phyloP scores from a whole-genome alignment of 108 stramenopile species.

The Skeletonema tropicum region DNA sequence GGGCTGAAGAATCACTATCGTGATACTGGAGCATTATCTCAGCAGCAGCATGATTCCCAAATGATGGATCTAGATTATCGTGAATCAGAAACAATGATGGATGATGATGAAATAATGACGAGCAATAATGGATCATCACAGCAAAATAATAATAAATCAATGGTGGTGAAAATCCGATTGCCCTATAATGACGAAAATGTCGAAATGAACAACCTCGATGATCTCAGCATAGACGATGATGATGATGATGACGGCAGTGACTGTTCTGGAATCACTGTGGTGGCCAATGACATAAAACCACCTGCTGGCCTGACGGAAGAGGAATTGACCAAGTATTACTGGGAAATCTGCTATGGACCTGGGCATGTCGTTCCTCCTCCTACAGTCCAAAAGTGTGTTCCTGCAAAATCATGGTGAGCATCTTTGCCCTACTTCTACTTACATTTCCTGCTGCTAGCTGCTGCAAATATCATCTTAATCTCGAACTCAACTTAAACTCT shows the following conservation, averaged over 20 bases:
- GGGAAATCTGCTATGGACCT: constrained; percentile 51
- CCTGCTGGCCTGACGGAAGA: constrained; percentile 41
- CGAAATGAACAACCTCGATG: background rate
- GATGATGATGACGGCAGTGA: constrained; percentile 28
- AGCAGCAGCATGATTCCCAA: background rate
- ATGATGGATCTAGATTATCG: background rate
- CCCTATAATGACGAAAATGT: background rate
- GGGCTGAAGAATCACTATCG: background rate
- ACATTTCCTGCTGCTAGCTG: background rate
- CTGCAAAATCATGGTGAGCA: constrained; percentile 47
- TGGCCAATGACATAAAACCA: constrained; percentile 21
- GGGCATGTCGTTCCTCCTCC: background rate
- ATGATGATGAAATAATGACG: background rate
- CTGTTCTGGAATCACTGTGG: constrained; percentile 37
- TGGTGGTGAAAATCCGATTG: background rate
- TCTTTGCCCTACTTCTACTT: background rate
- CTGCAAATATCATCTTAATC: background rate
- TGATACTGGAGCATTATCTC: background rate
- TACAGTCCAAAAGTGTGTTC: constrained; percentile 7
- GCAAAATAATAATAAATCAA: background rate
- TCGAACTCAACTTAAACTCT: background rate
- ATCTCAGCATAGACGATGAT: background rate
- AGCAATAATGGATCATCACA: background rate
- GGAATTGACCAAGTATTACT: constrained; percentile 49
- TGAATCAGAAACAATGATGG: background rate